Evolutionary conservation across 352 stramenopile genomes (phyloP).

Genomic region (Phytopythium cucurbitacearum): DNA sequence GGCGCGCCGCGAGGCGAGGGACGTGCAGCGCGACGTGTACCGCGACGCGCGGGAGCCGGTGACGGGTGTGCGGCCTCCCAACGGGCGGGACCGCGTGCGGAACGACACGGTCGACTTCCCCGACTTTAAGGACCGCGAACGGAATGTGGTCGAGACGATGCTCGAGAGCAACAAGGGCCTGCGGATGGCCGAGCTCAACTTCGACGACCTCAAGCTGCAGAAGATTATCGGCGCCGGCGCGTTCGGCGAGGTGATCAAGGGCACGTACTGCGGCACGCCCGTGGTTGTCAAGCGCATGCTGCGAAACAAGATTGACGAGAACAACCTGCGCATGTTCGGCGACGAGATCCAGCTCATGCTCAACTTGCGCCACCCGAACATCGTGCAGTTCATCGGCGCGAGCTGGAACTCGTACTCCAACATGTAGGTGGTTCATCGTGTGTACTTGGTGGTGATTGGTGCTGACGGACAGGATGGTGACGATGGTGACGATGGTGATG

Average conservation of each 20-base stretch:
- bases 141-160: conserved; percentile 86
- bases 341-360: conserved; percentile 91
- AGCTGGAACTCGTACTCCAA: conserved; percentile 92
- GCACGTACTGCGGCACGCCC: conserved; percentile 84
- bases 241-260: conserved; percentile 87
- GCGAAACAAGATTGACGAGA: conserved; percentile 85
- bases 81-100: conserved; percentile 10
- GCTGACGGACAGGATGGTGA: too few species aligned
- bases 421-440: conserved; percentile 51
- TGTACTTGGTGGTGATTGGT: conserved; percentile 1
- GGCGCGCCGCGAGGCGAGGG: not conserved
- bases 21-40: conserved; percentile 2
- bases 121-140: conserved; percentile 85
- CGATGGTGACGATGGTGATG: not conserved
- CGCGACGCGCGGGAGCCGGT: conserved; percentile 1
- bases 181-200: conserved; percentile 88
- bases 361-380: conserved; percentile 86
- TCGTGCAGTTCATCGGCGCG: conserved; percentile 88
- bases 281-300: conserved; percentile 89
- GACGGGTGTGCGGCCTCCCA: conserved; percentile 5
- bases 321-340: conserved; percentile 87
- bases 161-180: conserved; percentile 85
- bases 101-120: conserved; percentile 73
- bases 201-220: conserved; percentile 85
- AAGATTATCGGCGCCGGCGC: conserved; percentile 85